Evolutionary conservation across 306 rosid genomes (phyloP).

Genomic region (Corylus avellana): DNA sequence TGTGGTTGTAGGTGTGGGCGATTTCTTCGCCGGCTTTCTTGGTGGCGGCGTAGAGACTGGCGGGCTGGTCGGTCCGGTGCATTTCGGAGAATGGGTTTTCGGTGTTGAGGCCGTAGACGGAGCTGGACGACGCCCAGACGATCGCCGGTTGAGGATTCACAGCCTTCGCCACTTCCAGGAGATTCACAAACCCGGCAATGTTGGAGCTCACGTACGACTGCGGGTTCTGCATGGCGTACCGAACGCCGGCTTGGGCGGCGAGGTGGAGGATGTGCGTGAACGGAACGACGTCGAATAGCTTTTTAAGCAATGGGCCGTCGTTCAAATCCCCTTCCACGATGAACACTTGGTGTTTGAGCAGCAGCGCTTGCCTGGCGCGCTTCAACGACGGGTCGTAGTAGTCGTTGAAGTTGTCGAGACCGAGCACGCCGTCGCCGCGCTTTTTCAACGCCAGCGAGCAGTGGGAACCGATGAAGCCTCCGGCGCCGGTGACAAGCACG

Average conservation of each 20-base stretch:
- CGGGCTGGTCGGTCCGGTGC: constrained; percentile 56
- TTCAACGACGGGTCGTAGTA: constrained; percentile 89
- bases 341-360: constrained; percentile 56
- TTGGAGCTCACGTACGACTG: constrained; percentile 54
- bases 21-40: constrained; percentile 62
- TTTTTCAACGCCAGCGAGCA: constrained; percentile 76
- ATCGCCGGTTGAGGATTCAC: constrained; percentile 61
- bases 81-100: constrained; percentile 55
- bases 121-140: constrained; percentile 66
- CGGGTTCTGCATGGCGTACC: constrained; percentile 87
- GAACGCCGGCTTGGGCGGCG: constrained; percentile 93
- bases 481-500: constrained; percentile 84
- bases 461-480: constrained; percentile 79
- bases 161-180: constrained; percentile 46
- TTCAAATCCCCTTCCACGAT: constrained; percentile 77
- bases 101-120: constrained; percentile 58
- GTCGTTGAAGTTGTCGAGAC: constrained; percentile 78
- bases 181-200: constrained; percentile 58
- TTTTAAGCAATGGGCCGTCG: constrained; percentile 60
- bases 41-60: constrained; percentile 59
- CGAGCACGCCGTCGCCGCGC: constrained; percentile 90
- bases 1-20: constrained; percentile 59
- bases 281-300: constrained; percentile 85
- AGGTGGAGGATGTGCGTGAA: constrained; percentile 86
- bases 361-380: constrained; percentile 58